Evolutionary conservation across 2,329 filamentous ascomycete genomes (phyloP).

Genomic region (Gnomoniopsis smithogilvyi): DNA sequence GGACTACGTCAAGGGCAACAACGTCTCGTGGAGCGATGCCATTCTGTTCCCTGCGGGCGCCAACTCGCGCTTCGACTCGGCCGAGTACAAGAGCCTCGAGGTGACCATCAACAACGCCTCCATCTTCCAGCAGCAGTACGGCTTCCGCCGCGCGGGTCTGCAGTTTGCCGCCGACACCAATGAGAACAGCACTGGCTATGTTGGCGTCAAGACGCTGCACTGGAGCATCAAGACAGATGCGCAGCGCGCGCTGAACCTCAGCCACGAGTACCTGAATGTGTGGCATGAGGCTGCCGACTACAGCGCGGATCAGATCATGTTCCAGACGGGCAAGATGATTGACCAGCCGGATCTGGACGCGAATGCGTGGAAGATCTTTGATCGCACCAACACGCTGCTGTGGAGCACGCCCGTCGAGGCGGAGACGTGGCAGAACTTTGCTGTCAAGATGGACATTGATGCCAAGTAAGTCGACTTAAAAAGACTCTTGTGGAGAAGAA

Average conservation of each 20-base stretch:
- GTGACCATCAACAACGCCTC: slow-evolving; percentile 41
- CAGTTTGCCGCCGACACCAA: slow-evolving; percentile 41
- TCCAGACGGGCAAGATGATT: slow-evolving; percentile 32
- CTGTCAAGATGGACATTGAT: slow-evolving; percentile 50
- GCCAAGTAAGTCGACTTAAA: slow-evolving; percentile 44
- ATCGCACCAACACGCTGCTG: slow-evolving; percentile 35
- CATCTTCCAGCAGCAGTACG: slow-evolving; percentile 43
- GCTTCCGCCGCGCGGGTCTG: slow-evolving; percentile 43
- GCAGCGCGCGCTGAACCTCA: slow-evolving; percentile 30
- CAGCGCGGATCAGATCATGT: slow-evolving; percentile 36
- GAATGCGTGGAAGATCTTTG: slow-evolving; percentile 39
- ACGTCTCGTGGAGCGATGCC: slow-evolving; percentile 34
- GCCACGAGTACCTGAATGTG: slow-evolving; percentile 34
- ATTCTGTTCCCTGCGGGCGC: slow-evolving; percentile 28
- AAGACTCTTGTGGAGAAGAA: too few relatives aligned
- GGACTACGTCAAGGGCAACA: slow-evolving; percentile 33
- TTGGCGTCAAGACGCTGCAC: slow-evolving; percentile 33
- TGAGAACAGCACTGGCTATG: slow-evolving; percentile 31
- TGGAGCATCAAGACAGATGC: slow-evolving; percentile 33
- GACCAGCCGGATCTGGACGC: slow-evolving; percentile 32
- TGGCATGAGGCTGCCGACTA: slow-evolving; percentile 37
- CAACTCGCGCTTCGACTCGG: slow-evolving; percentile 36
- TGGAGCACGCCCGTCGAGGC: slow-evolving; percentile 40
- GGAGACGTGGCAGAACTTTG: slow-evolving; percentile 59
- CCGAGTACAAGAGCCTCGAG: slow-evolving; percentile 34